Base-by-base conservation (phyloP, 208 protist species). In the Kentomonas sorsogonicus region DNA sequence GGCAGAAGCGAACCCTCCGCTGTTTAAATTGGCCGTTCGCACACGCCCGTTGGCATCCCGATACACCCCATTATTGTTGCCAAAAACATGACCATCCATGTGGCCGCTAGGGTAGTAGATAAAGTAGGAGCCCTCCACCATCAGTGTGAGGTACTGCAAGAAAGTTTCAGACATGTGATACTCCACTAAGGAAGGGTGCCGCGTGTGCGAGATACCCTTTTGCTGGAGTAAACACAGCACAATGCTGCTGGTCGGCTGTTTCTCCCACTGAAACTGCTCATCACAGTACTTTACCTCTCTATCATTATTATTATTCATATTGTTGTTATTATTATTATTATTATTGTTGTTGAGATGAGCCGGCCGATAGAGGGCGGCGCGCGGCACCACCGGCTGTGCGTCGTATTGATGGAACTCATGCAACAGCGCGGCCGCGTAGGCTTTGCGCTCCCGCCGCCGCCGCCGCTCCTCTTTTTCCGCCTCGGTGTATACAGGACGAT, bases 111-210 rank as follows among this genome's bases (percentile, higher is more conserved):
- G 45, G 65, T 91, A 93, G 39, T 70, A 63, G 11, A 93, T 57
- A 72, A 93, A 93, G 66, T 85, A 93, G 15, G 86, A 64, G 2
- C 86, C 83, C 29, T 75, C 53, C 6, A 62, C 63, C 48, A 77
- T 87, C 3, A 89, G 56, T 43, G 63, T 66, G 11, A 93, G 46
- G 57, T 89, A 85, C 48, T 90, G 66, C 16, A 93, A 66, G 46
- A 93, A 87, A 0, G 77, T 38, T 56, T 90, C 73, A 6, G 86
- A 64, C 83, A 90, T 90, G 75, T 93, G 86, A 62, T 93, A 93
- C n/a, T 86, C 70, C 10, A 85, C 68, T 26, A 93, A 63, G 48
- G 79, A 64, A 3, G 62, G 66, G 46, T 87, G 75, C 9, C 69
- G 77, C 6, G 74, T 69, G 4, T 73, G 63, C 45, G 73, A 78